Evolutionary conservation across 2,329 filamentous ascomycete genomes (phyloP), one percentile per base, ranked within the genome.

Genomic region (Cryphonectria naterciae): DNA sequence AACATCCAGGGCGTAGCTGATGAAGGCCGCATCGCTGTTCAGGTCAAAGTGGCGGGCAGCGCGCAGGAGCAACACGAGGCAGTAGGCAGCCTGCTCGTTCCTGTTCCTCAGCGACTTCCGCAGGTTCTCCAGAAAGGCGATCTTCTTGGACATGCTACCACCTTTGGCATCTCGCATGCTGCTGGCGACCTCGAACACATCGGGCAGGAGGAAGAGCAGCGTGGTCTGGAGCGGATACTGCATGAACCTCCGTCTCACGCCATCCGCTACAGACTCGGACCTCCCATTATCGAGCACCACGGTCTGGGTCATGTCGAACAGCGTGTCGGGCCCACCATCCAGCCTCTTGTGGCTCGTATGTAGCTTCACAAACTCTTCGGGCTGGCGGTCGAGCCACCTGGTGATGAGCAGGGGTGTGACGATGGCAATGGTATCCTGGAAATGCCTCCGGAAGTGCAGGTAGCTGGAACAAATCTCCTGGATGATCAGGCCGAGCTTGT

Each of bases 111-210:
- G 79, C 28, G 87, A 83, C 77, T 92, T 92, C 75, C 88, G 84
- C 17, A 92, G 78, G 58, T 84, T 84, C 72, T 92, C 90, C 22
- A 92, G 81, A 74, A 92, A 92, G 3, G 86, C 84, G 7, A 91
- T 87, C 76, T 91, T 91, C 79, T 92, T 92, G 22, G 86, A 83
- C 78, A 92, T 87, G 74, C 87, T 85, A 68, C 85, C 84, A 74
- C 86, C 87, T 77, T 90, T 91, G 41, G 85, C 85, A 73, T 91
- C 89, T 70, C 89, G 85, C 77, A 92, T 83, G 78, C 90, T 90
- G 78, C 89, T 91, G 37, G 89, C 90, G 46, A 92, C 88, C 78
- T 91, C 89, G 74, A 92, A 92, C 7, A 92, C 88, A 74, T 92
- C 90, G 4, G 90, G 90, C 11, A 91, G 81, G 11, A 92, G 82